phyloP scores from a whole-genome alignment of 805 yeast species.

The Saccharomycopsis lassenensis region DNA sequence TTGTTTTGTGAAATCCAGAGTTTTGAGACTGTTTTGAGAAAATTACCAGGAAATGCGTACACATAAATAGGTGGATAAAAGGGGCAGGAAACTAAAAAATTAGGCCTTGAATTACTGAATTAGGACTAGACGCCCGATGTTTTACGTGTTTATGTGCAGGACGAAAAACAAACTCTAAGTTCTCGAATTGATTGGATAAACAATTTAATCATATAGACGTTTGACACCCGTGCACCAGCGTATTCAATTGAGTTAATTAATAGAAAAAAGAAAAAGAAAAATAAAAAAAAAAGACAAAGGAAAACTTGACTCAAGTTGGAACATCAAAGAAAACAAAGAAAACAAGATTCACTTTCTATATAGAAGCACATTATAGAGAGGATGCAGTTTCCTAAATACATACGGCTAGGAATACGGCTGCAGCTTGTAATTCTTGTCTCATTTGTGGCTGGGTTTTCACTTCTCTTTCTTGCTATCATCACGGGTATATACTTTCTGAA shows the following conservation, averaged over 20 bases:
- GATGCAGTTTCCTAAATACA: conserved; percentile 10
- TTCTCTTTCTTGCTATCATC: conserved; percentile 62
- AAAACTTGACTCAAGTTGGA: too few species aligned
- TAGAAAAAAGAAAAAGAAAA: neutral
- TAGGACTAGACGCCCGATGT: too few species aligned
- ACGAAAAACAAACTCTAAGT: too few species aligned
- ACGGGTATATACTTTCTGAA: conserved; percentile 65
- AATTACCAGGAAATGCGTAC: too few species aligned
- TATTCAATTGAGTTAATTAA: neutral
- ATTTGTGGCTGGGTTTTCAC: conserved; percentile 56
- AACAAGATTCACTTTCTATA: neutral
- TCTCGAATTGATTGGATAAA: too few species aligned
- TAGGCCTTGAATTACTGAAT: too few species aligned
- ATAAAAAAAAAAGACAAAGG: neutral
- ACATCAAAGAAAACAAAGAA: neutral
- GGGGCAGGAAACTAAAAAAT: too few species aligned
- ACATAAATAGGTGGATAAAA: too few species aligned
- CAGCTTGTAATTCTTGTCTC: conserved; percentile 67
- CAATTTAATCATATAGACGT: too few species aligned
- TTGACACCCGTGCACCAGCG: neutral
- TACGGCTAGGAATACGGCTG: conserved; percentile 51
- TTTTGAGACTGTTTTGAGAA: too few species aligned
- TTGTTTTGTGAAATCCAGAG: too few species aligned
- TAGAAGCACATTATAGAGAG: neutral
- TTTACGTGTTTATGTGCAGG: too few species aligned